A percentile compares a stretch with the other conserved stretches of the same genome.
Evolutionary conservation across 176 grass and related monocot genomes (phyloP).

Genomic region (Avena sativa): DNA sequence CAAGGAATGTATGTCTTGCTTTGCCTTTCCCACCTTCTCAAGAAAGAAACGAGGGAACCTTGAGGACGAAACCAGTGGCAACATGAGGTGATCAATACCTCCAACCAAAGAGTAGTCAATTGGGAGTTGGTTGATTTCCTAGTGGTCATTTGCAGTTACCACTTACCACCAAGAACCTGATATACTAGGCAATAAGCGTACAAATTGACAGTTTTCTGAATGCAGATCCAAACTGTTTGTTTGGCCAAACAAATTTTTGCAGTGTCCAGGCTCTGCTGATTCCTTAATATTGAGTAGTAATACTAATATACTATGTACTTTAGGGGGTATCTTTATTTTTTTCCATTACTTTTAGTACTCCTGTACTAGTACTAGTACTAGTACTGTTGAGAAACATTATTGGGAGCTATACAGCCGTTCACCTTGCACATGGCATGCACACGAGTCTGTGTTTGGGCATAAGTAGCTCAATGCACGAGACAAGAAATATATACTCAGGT

Average conservation of each 20-base stretch:
- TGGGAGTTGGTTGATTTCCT: background rate
- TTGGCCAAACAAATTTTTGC: background rate
- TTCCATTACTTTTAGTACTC: too few species aligned
- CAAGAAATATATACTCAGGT: background rate
- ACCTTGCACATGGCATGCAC: background rate
- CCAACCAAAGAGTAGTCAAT: background rate
- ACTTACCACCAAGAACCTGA: background rate
- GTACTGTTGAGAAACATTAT: background rate
- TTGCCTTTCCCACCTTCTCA: slow-evolving; percentile 20
- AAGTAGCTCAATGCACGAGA: background rate
- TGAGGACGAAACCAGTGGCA: background rate
- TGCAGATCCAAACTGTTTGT: background rate
- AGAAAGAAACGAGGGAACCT: background rate
- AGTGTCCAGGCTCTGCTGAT: background rate
- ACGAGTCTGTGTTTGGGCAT: background rate
- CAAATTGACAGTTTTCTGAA: background rate
- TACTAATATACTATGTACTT: background rate
- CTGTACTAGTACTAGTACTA: background rate
- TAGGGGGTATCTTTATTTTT: background rate
- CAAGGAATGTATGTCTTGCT: slow-evolving; percentile 14
- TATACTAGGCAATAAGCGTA: background rate
- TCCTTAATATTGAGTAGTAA: background rate
- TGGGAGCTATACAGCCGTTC: background rate
- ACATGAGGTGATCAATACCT: background rate
- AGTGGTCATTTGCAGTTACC: background rate